Evolutionary conservation across 768 basidiomycete species (phyloP), one percentile per base, ranked within the genome.

Genomic region (Lentinula sp.): DNA sequence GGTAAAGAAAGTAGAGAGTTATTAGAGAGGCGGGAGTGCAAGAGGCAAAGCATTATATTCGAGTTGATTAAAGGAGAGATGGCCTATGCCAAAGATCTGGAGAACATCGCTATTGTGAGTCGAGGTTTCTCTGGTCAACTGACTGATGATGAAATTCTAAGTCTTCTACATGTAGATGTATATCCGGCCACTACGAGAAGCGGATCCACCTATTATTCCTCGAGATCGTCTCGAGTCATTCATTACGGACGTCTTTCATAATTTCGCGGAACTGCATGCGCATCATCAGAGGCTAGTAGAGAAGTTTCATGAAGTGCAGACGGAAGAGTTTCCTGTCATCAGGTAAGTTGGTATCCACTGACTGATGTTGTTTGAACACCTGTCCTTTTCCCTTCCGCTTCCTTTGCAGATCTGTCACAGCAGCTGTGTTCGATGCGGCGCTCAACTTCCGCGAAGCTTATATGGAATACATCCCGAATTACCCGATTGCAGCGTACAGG

Each of bases 31-130:
- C 77, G 87, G 46, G 93, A 93, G 69, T 77, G 82, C 18, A 93
- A 93, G 71, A 84, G 93, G 37, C 94, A 96, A 74, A 94, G 93
- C 48, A 86, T 94, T 67, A 94, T 96, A 55, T 97, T 95, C 68
- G 94, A 97, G 76, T 72, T 96, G 63, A 96, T 97, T 72, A 92
- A 96, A 72, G 91, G 91, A 64, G 94, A 97, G 72, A 96, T 96
- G 93, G 85, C 86, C 32, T 97, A 95, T 69, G 94, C 96, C 32
- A 91, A 87, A 66, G 94, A 97, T 77, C 73, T 97, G 61, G 91
- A 94, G 72, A 90, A 87, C 59, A 88, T 97, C 49, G 87, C 90
- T 62, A 78, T 77, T 63, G 93, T 94, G 66, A 10, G 85, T 68
- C 28, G 28, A 9, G 13, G 48, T 64, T 55, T 37, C 18, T 10